Evolutionary conservation across 1,284 basidiomycete species (phyloP), one percentile per base, ranked within the genome.

Genomic region (Nidula niveotomentosa): DNA sequence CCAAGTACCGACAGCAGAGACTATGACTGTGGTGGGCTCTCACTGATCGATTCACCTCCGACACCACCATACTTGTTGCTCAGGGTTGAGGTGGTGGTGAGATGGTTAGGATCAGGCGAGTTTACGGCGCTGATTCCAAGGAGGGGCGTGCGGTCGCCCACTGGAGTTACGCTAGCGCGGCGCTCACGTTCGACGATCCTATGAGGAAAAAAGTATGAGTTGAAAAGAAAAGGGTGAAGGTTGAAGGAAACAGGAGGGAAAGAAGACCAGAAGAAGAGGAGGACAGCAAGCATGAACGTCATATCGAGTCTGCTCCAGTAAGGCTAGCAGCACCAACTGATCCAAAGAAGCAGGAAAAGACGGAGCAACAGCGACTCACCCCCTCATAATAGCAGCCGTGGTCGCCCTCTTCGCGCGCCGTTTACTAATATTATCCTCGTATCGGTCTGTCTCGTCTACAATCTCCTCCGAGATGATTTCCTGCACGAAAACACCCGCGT

Each of bases 401-500:
- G 88, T 89, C 57, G 83, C 73, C 30, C 93, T 79, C 61, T 81
- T 87, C 0, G 90, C 90, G 13, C 77, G 76, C 51, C 79, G 79
- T 68, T 94, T 94, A 48, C 84, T 86, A 53, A 86, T 85, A 65
- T 94, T 96, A 62, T 94, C 92, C 60, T 91, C 86, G 63, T 90
- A 94, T 17, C 86, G 80, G 72, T 96, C 93, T 3, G 93, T 95
- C 70, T 96, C 93, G 65, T 96, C 93, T 39, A 95, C 86, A 52
- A 93, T 93, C 70, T 95, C 93, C 70, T 91, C 91, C 0, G 88
- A 86, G 17, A 94, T 90, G 60, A 94, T 93, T 77, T 96, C 93
- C 78, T 86, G 43, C 10, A 36, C 8, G 18, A 46, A 1, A n/a
- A 41, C 6, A 17, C 17, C 39, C 12, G 39, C 39, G 17, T 17